phyloP scores from a whole-genome alignment of 2,329 filamentous ascomycete genomes.

The Nakataea oryzae region DNA sequence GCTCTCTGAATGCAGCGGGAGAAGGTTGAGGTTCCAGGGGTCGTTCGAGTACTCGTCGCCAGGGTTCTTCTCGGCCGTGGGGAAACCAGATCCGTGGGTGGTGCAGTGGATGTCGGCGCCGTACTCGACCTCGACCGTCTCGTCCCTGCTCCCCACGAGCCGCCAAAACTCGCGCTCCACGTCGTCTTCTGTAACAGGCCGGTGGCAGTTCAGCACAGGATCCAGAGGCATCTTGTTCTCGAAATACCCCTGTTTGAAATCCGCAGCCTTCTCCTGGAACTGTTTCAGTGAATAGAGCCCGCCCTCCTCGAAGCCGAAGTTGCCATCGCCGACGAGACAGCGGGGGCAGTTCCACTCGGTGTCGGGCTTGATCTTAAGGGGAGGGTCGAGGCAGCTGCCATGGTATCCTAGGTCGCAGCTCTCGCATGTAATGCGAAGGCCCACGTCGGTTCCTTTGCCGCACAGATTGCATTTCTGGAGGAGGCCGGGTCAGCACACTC shows the following conservation, averaged over 20 bases:
- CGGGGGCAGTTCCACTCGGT: slow-evolving; percentile 93
- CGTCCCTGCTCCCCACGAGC: slow-evolving; percentile 83
- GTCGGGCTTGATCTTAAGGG: slow-evolving; percentile 65
- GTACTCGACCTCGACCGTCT: slow-evolving; percentile 96
- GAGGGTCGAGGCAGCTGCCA: slow-evolving; percentile 79
- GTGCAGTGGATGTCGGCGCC: slow-evolving; percentile 97
- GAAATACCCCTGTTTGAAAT: slow-evolving; percentile 93
- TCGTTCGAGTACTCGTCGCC: slow-evolving; percentile 79
- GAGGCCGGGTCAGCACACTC: slow-evolving; percentile 4
- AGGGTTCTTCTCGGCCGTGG: slow-evolving; percentile 84
- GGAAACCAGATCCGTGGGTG: slow-evolving; percentile 94
- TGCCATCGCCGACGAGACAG: slow-evolving; percentile 89
- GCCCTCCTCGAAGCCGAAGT: slow-evolving; percentile 96
- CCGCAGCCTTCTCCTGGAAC: slow-evolving; percentile 91
- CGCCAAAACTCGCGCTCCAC: slow-evolving; percentile 97
- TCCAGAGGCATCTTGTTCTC: slow-evolving; percentile 84
- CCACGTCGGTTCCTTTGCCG: slow-evolving; percentile 63
- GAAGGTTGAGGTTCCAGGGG: slow-evolving; percentile 90
- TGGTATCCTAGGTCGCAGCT: slow-evolving; percentile 87
- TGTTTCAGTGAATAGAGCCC: slow-evolving; percentile 90
- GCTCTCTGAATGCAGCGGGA: slow-evolving; percentile 83
- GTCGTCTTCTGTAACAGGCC: slow-evolving; percentile 84
- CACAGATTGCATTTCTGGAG: slow-evolving; percentile 74
- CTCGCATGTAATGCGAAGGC: slow-evolving; percentile 71
- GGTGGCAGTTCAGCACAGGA: slow-evolving; percentile 67